Conservation (phyloP, 805 yeast species). For the Naumovozyma castellii region DNA sequence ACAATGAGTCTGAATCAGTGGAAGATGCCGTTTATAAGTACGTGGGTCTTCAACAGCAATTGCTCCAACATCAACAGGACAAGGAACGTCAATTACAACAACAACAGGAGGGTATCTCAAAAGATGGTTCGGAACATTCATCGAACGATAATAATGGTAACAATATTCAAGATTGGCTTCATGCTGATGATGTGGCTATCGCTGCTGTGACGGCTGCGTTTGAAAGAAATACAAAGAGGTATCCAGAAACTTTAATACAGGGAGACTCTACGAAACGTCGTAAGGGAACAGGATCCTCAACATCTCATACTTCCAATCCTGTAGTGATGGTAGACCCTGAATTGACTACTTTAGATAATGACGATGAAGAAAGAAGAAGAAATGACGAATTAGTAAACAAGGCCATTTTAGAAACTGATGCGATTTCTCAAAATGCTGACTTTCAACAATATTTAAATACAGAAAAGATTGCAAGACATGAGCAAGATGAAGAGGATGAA, state of each 20-base stretch:
- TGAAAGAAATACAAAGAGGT: constrained; percentile 11
- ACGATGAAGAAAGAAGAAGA: constrained; percentile 6
- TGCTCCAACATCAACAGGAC: constrained; percentile 13
- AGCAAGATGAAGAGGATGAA: constrained; percentile 9
- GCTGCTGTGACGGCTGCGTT: constrained; percentile 30
- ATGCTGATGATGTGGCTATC: constrained; percentile 15
- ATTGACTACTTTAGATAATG: constrained; percentile 38
- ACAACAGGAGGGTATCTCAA: background rate
- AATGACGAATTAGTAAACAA: constrained; percentile 43
- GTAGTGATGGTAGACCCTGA: constrained; percentile 46
- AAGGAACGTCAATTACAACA: background rate
- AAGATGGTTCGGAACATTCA: background rate
- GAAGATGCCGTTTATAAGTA: constrained; percentile 66
- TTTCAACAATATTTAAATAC: constrained; percentile 30
- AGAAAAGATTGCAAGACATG: constrained; percentile 8
- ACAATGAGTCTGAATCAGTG: constrained; percentile 32
- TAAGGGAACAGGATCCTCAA: background rate
- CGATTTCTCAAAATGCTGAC: constrained; percentile 41
- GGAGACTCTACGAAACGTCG: constrained; percentile 6
- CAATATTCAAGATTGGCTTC: background rate
- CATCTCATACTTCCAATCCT: background rate
- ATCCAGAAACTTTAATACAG: constrained; percentile 5
- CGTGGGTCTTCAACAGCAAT: constrained; percentile 45
- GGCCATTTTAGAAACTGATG: constrained; percentile 60
- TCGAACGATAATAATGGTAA: background rate